A percentile compares a stretch with the other conserved stretches of the same genome.
Conservation (phyloP, 2,329 filamentous ascomycete species). For the Verticillium nubilum region DNA sequence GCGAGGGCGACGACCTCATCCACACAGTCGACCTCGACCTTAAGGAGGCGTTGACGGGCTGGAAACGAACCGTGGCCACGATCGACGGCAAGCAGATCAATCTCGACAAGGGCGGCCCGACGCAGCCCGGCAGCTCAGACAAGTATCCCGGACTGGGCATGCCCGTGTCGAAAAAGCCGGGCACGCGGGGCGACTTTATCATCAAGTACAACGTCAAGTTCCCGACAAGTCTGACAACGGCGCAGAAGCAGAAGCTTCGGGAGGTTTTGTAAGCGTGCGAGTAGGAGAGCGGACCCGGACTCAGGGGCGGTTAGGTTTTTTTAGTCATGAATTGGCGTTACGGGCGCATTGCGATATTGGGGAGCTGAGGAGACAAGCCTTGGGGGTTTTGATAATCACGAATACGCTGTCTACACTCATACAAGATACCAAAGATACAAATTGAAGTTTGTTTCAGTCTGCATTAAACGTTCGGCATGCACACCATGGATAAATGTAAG, state of each 20-base stretch:
- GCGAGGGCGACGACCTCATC: slow-evolving; percentile 82
- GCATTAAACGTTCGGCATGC: background rate
- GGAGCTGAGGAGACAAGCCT: background rate
- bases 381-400: background rate
- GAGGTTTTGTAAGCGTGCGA: slow-evolving; percentile 59
- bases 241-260: slow-evolving; percentile 76
- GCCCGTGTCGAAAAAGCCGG: slow-evolving; percentile 88
- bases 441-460: background rate
- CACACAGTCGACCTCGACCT: slow-evolving; percentile 75
- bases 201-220: slow-evolving; percentile 92
- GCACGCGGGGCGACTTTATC: slow-evolving; percentile 78
- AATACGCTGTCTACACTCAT: background rate
- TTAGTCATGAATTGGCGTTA: background rate
- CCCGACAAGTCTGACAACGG: slow-evolving; percentile 67
- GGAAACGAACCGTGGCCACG: slow-evolving; percentile 84
- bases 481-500: background rate
- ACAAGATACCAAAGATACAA: background rate
- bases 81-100: slow-evolving; percentile 86
- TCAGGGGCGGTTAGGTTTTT: background rate
- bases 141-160: slow-evolving; percentile 83
- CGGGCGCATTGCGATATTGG: background rate
- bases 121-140: slow-evolving; percentile 76
- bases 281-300: background rate
- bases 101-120: slow-evolving; percentile 77
- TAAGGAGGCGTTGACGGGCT: slow-evolving; percentile 92